Evolutionary conservation across 2,329 filamentous ascomycete genomes (phyloP).

Genomic region (Colletotrichum somersetense): DNA sequence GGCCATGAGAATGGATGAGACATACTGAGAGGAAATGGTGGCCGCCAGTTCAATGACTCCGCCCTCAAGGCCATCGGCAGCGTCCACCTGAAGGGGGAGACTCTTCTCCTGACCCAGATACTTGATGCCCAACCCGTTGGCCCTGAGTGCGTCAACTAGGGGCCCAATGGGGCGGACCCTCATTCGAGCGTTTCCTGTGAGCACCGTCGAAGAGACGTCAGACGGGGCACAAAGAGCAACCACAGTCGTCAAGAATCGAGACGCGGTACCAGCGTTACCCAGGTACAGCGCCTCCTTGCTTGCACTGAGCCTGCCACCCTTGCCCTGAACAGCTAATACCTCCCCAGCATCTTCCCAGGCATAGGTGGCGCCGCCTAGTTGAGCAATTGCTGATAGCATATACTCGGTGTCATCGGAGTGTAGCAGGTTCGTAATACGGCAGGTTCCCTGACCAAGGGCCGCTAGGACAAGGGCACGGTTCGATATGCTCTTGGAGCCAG

Average conservation of each 20-base stretch:
- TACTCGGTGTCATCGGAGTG: constrained; percentile 98
- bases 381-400: constrained; percentile 92
- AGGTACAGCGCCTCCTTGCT: constrained; percentile 85
- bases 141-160: constrained; percentile 87
- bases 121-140: constrained; percentile 88
- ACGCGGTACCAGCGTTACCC: constrained; percentile 96
- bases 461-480: constrained; percentile 96
- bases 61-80: constrained; percentile 85
- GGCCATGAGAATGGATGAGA: constrained; percentile 96
- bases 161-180: constrained; percentile 94
- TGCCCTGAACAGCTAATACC: constrained; percentile 88
- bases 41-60: constrained; percentile 92
- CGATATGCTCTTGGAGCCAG: constrained; percentile 97
- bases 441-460: constrained; percentile 87
- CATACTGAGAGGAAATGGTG: constrained; percentile 98
- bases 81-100: constrained; percentile 84
- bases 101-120: constrained; percentile 88
- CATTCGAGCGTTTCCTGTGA: constrained; percentile 97
- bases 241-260: constrained; percentile 93
- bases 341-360: constrained; percentile 96
- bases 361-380: constrained; percentile 88
- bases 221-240: constrained; percentile 83
- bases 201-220: constrained; percentile 75
- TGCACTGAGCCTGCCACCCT: constrained; percentile 86
- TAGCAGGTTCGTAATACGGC: constrained; percentile 89